Evolutionary conservation across 2,329 filamentous ascomycete species (phyloP).

Genomic region (Colletotrichum navitas): DNA sequence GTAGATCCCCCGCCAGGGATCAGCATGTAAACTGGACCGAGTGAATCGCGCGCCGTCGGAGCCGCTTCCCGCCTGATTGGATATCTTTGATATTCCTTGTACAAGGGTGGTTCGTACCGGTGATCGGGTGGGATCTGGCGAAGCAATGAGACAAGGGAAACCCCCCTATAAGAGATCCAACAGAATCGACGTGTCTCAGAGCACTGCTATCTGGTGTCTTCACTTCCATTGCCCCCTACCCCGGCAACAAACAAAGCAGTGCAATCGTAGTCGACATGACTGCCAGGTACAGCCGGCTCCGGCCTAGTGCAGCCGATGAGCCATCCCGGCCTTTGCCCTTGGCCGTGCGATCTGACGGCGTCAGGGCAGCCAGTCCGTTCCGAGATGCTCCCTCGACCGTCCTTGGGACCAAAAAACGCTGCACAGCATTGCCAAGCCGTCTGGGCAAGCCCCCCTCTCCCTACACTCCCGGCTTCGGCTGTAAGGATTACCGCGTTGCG

Average conservation of each 20-base stretch:
- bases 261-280: slow-evolving; percentile 7
- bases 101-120: not conserved
- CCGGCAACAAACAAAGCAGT: not conserved
- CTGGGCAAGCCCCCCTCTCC: too few relatives aligned
- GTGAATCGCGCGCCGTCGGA: too few relatives aligned
- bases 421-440: too few relatives aligned
- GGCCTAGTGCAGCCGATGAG: slow-evolving; percentile 10
- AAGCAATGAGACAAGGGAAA: slow-evolving; percentile 12
- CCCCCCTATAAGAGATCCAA: not conserved
- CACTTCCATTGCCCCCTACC: not conserved
- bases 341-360: not conserved
- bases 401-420: not conserved
- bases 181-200: not conserved
- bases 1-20: too few relatives aligned
- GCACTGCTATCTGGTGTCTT: slow-evolving; percentile 10
- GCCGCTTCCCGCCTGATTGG: not conserved
- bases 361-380: too few relatives aligned
- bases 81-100: not conserved
- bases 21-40: too few relatives aligned
- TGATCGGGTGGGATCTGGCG: not conserved
- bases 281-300: slow-evolving; percentile 17
- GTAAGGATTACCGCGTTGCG: slow-evolving; percentile 10
- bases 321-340: not conserved
- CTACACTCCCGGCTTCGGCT: not conserved
- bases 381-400: not conserved